Base-by-base conservation (phyloP, 257 asterid species). In the Ocimum tenuiflorum region DNA sequence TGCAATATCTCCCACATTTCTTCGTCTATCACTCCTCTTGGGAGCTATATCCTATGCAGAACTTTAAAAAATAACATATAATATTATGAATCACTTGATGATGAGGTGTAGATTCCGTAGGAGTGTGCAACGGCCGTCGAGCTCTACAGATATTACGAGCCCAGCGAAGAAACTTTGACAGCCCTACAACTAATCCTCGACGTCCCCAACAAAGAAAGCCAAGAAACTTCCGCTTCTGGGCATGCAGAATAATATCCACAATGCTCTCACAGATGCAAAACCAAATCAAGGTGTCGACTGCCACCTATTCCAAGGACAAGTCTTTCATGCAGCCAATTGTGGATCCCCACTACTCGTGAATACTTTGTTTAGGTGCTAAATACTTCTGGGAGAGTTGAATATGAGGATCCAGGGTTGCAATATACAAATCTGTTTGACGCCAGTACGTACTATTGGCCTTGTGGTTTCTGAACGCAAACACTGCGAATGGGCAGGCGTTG, bases 401-500 rank as follows among this genome's bases (percentile, higher is more conserved):
- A 33, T 0, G 42, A 39, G 0, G 18, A 0, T 0, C 75, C 68
- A 0, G 71, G 65, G 0, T 42, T 56, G 1, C 51, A 20, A 0
- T 86, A 83, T 60, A 42, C 10, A 0, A 86, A 83, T 51, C 53
- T 86, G 11, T 83, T 86, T 48, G 74, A 73, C 45, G 85, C 90
- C 0, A 80, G 81, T 0, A 36, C 71, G 13, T 72, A 83, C 19
- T 72, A 70, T 10, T 90, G 88, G 3, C 10, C 70, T 83, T 0
- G 78, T 86, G 4, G 82, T 83, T 8, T 62, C 88, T 0, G 92
- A 73, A 85, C 47, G 91, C 86, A 0, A 42, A n/a, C 1, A 72
- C 72, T 0, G 72, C 74, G 69, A 4, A n/a, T n/a, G 80, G 68
- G 29, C 60, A 7, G 20, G 59, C 27, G 6, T 63, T 81, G 1